Evolutionary conservation across 305 asterid genomes (phyloP), one percentile per base, ranked within the genome.

Genomic region (Rubia tinctorum): DNA sequence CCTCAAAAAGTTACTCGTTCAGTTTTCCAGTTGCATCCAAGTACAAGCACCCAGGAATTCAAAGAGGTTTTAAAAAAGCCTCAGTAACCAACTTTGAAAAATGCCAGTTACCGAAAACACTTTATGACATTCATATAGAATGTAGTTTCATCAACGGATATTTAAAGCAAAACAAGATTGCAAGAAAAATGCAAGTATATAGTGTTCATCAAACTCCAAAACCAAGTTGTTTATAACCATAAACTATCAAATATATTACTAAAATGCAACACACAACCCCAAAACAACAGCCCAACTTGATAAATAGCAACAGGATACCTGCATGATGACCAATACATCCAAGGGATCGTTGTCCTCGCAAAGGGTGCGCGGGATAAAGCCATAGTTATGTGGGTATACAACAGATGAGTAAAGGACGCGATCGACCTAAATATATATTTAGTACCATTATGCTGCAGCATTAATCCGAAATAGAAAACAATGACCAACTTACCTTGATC

Each of bases 351-450:
- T 89, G 84, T 94, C 99, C 77, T 91, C 99, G 42, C 98, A 93
- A 55, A 93, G 88, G 58, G 98, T 91, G 77, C 98, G 97, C 75
- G 98, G 97, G 81, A 93, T 76, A 81, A 93, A 93, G 73, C 98
- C 98, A 80, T 91, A 93, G 92, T 93, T 91, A 81, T 93, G 98
- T 68, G 98, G 97, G 80, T 94, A 94, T 71, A 94, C 99, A 75
- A 94, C 99, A 34, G 99, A 94, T 67, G 99, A 94, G 84, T 94
- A 94, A 68, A 94, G 97, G 83, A 94, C 81, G 23, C 97, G 99
- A 80, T 94, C 97, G 77, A 94, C 97, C 99, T 94, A 83, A 61
- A 80, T 62, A 75, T 37, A 51, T 51, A 73, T 37, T 71, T 43
- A 69, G 53, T 23, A 56, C 39, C 71, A 64, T 25, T 30, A 18